Base-by-base conservation (phyloP, 352 stramenopile genomes). In the Saprolegnia diclina region DNA sequence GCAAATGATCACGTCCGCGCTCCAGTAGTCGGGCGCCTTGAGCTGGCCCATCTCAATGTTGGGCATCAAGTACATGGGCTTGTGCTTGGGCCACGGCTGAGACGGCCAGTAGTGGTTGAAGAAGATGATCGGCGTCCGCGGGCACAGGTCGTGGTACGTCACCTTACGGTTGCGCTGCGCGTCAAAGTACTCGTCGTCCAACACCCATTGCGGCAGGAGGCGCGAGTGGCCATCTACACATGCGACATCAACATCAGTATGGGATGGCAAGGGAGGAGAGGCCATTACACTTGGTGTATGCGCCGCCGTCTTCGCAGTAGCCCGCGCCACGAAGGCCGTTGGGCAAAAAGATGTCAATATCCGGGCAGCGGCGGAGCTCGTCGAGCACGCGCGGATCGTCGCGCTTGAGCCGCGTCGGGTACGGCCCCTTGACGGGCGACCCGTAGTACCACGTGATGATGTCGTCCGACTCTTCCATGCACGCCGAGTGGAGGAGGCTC, bases 121-220 rank as follows among this genome's bases (percentile, higher is more conserved):
- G 63, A 86, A 82, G 10, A 86, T 65, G 71, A 86, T 67, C 19
- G 76, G 74, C 9, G 72, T 83, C 26, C 65, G 71, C 1, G 77
- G 77, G 16, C 79, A 86, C 48, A 86, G 57, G 16, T 89, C 81
- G 48, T 76, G 76, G 72, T 89, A 89, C 52, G 74, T 77, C n/a
- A 77, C 67, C 57, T 64, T 77, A 48, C 76, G 44, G 42, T 72
- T 75, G 19, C 72, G 79, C 67, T 68, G 73, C 53, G 72, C 73
- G 71, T 84, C 77, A 59, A 72, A 67, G 46, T 78, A 82, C 52
- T 74, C 77, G 57, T 76, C 79, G 59, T 80, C 73, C 35, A 82
- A 57, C 3, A 71, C 77, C 77, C 77, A 84, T 14, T 56, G 61
- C 0, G 77, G 77, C 45, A 84, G 24, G 64, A 84, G 67, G 10